Conservation (phyloP, 1,284 basidiomycete species). For the Mycena sp. region DNA sequence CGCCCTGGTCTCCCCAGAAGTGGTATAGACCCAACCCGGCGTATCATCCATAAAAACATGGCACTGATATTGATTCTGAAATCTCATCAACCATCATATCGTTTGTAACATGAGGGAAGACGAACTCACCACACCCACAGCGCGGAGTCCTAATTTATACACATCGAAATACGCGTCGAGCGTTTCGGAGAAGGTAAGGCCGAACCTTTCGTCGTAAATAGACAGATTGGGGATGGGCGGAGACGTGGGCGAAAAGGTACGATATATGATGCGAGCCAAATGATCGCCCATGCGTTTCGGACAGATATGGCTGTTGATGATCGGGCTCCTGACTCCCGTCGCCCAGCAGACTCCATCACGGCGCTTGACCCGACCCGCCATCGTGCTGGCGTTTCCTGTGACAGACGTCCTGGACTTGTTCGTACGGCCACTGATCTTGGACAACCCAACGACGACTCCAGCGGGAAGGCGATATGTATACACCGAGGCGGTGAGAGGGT, state of each 20-base stretch:
- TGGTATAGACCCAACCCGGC: neutral
- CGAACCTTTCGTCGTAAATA: slow-evolving; percentile 4
- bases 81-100: neutral
- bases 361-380: neutral
- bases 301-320: slow-evolving; percentile 11
- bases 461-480: neutral
- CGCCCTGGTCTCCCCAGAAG: neutral
- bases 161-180: neutral
- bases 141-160: neutral
- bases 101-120: neutral
- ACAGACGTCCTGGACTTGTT: neutral
- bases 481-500: neutral
- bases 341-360: slow-evolving; percentile 17
- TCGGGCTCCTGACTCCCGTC: neutral
- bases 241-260: neutral
- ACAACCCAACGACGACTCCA: neutral
- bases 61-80: slow-evolving; percentile 8
- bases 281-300: slow-evolving; percentile 25
- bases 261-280: neutral
- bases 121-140: slow-evolving; percentile 1
- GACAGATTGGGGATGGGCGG: neutral
- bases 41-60: neutral
- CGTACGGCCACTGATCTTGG: neutral
- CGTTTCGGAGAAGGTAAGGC: neutral
- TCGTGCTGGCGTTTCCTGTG: neutral